Evolutionary conservation across 305 asterid genomes (phyloP), one percentile per base, ranked within the genome.

Genomic region (Ilex paraguariensis): DNA sequence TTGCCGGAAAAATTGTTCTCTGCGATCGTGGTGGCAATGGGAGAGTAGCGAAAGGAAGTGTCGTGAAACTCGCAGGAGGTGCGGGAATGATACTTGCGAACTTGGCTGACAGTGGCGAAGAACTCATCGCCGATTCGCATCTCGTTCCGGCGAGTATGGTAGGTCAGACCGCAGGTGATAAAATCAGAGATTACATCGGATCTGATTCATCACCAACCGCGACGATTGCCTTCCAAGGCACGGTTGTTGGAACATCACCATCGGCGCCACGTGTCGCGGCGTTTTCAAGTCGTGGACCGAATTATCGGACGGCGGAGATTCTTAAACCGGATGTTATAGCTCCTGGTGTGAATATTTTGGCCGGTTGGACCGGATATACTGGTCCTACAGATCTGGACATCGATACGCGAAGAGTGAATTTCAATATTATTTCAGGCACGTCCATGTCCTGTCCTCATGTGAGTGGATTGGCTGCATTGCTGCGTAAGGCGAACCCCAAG

Each of bases 1-100:
- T 88, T 62, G 73, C 78, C 15, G 96, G 96, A 0, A 91, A 91
- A 62, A 78, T 91, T 17, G 98, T 91, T 60, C 61, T 91, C 36
- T 91, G 98, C 57, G 96, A 91, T 50, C 82, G 98, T 3, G 98
- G 98, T n/a, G 95, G 91, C 61, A 91, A 91, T 44, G 98, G 95
- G 5, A 76, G 98, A 60, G 90, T 82, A 4, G 98, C 80, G 60
- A 91, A 91, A 68, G 98, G 98, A 2, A 82, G 68, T 72, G 92
- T 96, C 6, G 98, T 91, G 15, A 95, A 86, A 57, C n/a, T 66
- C 3, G 95, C 98, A 3, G 96, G 98, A 3, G 98, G 98, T 0
- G 84, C 74, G 0, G 98, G 95, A 5, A 73, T 91, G 92, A 87
- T 91, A 13, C 45, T 91, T 46, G 96, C 94, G 4, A 91, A 91